phyloP scores from a whole-genome alignment of 805 yeast species.

The Monosporozyma yasuniensis region DNA sequence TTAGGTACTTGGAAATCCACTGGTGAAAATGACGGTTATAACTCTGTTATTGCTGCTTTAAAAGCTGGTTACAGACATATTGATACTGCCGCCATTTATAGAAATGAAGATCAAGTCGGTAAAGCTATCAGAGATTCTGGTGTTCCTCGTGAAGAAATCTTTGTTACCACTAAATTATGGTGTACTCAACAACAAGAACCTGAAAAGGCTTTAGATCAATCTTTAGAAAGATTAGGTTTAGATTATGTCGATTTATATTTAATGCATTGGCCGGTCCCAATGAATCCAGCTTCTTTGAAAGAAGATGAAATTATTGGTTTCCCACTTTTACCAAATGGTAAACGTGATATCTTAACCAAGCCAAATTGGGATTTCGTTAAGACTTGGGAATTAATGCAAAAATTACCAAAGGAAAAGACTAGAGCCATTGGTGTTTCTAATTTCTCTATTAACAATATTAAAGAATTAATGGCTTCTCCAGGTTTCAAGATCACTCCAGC shows the following conservation, averaged over 20 bases:
- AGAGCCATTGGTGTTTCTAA: constrained; percentile 74
- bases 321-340: constrained; percentile 34
- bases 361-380: constrained; percentile 38
- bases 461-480: constrained; percentile 40
- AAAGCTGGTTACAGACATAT: constrained; percentile 64
- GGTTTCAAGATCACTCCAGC: constrained; percentile 52
- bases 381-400: constrained; percentile 59
- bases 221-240: constrained; percentile 53
- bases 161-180: constrained; percentile 67
- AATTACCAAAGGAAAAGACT: constrained; percentile 41
- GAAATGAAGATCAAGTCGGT: constrained; percentile 60
- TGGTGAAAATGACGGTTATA: constrained; percentile 43
- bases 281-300: constrained; percentile 34
- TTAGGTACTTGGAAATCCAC: constrained; percentile 67
- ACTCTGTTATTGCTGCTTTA: constrained; percentile 53
- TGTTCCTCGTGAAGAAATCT: constrained; percentile 54
- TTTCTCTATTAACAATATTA: constrained; percentile 46
- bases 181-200: constrained; percentile 42
- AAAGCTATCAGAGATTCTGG: constrained; percentile 47
- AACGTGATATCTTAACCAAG: constrained; percentile 30
- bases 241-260: constrained; percentile 74
- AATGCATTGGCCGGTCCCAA: constrained; percentile 75
- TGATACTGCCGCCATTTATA: constrained; percentile 65
- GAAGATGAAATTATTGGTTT: constrained; percentile 26
- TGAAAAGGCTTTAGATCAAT: constrained; percentile 44